These are phyloP conservation scores for Hypoxylon rubiginosum DNA, from an alignment of 2,329 filamentous ascomycete genomes.

Conservation along the genomic window DNA sequence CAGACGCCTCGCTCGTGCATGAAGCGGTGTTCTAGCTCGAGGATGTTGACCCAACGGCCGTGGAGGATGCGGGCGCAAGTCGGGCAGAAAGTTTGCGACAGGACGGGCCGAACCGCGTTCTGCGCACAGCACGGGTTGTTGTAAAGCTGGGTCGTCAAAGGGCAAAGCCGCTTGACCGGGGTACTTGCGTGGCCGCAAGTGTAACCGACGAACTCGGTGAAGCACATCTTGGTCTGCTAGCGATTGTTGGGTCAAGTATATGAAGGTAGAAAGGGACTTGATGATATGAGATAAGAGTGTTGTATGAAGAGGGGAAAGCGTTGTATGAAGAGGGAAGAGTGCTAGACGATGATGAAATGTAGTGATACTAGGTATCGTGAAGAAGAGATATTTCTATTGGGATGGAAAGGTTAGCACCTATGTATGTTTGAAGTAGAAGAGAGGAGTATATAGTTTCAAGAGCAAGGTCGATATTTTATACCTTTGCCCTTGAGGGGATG, in stretches of 20 bases:
- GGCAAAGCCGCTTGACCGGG: conserved; percentile 58
- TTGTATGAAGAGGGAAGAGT: no score
- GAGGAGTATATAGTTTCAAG: no score
- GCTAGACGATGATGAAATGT: no score
- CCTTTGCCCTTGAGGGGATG: neutral
- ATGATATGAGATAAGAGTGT: no score
- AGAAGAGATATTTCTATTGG: no score
- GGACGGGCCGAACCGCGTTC: conserved; percentile 50
- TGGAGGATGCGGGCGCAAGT: conserved; percentile 57
- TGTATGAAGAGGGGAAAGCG: no score
- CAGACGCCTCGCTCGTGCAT: conserved; percentile 61
- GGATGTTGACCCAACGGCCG: conserved; percentile 56
- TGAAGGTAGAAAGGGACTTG: neutral
- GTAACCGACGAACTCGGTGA: conserved; percentile 61
- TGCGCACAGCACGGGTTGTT: conserved; percentile 54
- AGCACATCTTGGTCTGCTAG: conserved; percentile 57
- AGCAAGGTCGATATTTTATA: neutral
- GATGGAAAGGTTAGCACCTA: no score
- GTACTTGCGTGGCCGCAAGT: conserved; percentile 62
- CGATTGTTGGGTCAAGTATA: neutral
- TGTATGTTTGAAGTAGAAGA: no score
- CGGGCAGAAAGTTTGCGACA: conserved; percentile 55
- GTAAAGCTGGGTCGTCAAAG: conserved; percentile 56
- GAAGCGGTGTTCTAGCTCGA: conserved; percentile 59
- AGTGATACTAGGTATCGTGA: no score